phyloP scores from a whole-genome alignment of 148 eudicot species.

The Chenopodium suecicum region DNA sequence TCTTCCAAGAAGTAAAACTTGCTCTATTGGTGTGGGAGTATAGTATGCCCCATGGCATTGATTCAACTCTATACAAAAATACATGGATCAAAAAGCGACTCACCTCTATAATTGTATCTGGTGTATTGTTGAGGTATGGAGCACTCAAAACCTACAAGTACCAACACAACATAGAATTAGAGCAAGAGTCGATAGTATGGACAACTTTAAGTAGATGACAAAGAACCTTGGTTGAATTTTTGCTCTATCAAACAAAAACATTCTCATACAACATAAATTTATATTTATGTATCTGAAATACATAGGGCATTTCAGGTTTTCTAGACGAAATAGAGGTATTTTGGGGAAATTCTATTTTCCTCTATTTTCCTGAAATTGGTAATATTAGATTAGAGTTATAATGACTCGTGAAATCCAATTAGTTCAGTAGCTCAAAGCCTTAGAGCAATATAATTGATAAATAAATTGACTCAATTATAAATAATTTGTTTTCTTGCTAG shows the following conservation, averaged over 20 bases:
- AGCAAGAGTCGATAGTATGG: conserved; percentile 10
- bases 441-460: neutral
- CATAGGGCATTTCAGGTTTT: neutral
- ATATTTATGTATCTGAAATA: no score
- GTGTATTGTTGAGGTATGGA: conserved; percentile 61
- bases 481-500: no score
- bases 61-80: neutral
- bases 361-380: no score
- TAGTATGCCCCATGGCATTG: neutral
- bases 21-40: neutral
- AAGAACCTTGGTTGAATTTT: neutral
- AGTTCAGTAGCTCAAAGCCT: neutral
- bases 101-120: conserved; percentile 49
- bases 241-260: neutral
- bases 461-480: no score
- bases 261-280: neutral
- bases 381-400: no score
- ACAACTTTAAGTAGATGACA: neutral
- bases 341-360: neutral
- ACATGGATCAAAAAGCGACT: conserved; percentile 6
- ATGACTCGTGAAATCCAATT: neutral
- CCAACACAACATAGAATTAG: neutral
- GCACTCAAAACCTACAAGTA: conserved; percentile 74
- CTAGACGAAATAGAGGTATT: neutral
- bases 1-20: neutral